A percentile compares a stretch with the other conserved stretches of the same genome.
Conservation (phyloP, 1,284 basidiomycete species). For the Phenoliferia sp. region DNA sequence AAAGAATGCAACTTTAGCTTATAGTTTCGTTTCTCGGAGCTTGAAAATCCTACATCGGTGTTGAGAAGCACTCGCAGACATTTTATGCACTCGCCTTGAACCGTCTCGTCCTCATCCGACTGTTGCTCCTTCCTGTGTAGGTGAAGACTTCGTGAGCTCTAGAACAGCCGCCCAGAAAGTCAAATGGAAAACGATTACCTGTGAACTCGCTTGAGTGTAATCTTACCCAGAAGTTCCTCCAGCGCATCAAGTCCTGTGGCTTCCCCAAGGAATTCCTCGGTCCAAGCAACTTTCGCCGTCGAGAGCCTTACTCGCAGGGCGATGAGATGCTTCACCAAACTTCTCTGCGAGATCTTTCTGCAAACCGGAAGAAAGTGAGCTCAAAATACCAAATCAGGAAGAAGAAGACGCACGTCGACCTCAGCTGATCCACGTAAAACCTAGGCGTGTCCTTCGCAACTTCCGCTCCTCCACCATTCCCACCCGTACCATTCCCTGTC, state of each 20-base stretch:
- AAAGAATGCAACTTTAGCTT: too few species aligned
- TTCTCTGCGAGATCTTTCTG: slow-evolving; percentile 53
- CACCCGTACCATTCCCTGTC: slow-evolving; percentile 30
- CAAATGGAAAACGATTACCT: not conserved
- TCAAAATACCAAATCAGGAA: not conserved
- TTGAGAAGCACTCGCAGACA: slow-evolving; percentile 78
- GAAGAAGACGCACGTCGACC: slow-evolving; percentile 50
- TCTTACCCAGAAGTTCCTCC: slow-evolving; percentile 49
- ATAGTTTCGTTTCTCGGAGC: too few species aligned
- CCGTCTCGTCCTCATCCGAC: slow-evolving; percentile 62
- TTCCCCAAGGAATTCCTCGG: slow-evolving; percentile 63
- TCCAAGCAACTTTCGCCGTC: slow-evolving; percentile 72
- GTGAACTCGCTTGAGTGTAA: slow-evolving; percentile 15
- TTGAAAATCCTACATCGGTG: slow-evolving; percentile 60
- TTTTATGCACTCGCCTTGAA: slow-evolving; percentile 68
- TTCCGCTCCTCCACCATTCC: slow-evolving; percentile 38
- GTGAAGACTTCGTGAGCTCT: not conserved
- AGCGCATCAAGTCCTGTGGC: slow-evolving; percentile 63
- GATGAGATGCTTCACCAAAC: slow-evolving; percentile 70
- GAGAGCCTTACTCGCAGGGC: slow-evolving; percentile 80
- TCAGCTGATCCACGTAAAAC: slow-evolving; percentile 45
- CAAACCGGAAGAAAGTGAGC: not conserved
- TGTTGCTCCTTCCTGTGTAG: slow-evolving; percentile 48
- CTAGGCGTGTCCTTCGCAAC: slow-evolving; percentile 32
- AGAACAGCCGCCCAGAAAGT: not conserved